Percentiles rank a stretch among this genome's conserved stretches.
These are phyloP conservation scores for Kokia cookei DNA, from an alignment of 441 rosid genomes.

Conservation along the genomic window DNA sequence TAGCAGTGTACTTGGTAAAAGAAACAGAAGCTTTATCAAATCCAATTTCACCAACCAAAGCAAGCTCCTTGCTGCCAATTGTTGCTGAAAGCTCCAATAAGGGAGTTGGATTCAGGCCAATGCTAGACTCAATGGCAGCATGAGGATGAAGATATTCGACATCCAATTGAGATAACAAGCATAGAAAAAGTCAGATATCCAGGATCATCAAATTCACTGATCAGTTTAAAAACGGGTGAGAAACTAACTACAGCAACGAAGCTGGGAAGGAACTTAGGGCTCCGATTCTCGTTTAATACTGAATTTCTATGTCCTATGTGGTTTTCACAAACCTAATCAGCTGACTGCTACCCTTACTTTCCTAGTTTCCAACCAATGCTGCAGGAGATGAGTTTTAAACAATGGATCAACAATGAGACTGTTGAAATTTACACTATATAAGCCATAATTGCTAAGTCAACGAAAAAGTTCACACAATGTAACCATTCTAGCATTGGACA, in stretches of 20 bases:
- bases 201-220: too few species aligned
- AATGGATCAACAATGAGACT: neutral
- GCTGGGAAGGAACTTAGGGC: too few species aligned
- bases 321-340: neutral
- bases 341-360: neutral
- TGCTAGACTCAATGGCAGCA: conserved; percentile 61
- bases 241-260: too few species aligned
- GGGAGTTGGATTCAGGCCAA: conserved; percentile 76
- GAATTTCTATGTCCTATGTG: neutral
- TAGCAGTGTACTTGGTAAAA: conserved; percentile 63
- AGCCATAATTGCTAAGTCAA: neutral
- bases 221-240: too few species aligned
- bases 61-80: conserved; percentile 50
- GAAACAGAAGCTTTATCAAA: conserved; percentile 67
- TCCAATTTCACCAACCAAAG: conserved; percentile 69
- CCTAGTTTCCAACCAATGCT: neutral
- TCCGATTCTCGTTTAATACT: too few species aligned
- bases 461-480: neutral
- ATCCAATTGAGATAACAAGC: conserved; percentile 45
- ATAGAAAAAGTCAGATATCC: conserved; percentile 5
- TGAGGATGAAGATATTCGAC: conserved; percentile 68
- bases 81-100: conserved; percentile 69
- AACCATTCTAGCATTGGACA: neutral
- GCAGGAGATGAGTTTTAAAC: neutral
- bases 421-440: too few species aligned